Evolutionary conservation across 2,329 filamentous ascomycete species (phyloP).

Genomic region (Aspergillus ustus): DNA sequence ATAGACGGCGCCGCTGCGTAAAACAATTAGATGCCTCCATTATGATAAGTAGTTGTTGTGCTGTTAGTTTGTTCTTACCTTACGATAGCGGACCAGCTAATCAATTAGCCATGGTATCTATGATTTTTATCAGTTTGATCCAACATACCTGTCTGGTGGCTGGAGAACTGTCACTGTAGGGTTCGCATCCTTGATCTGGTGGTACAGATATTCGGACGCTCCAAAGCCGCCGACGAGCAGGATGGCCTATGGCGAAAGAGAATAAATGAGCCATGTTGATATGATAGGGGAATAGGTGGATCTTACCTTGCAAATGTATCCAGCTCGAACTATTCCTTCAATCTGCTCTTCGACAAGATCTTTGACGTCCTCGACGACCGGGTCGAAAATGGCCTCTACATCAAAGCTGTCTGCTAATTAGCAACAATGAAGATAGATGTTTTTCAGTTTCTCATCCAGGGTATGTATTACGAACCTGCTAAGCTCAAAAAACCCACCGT

Average conservation of each 20-base stretch:
- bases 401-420: conserved; percentile 22
- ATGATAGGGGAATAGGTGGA: background rate
- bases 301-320: conserved; percentile 16
- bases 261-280: background rate
- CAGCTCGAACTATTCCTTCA: conserved; percentile 1
- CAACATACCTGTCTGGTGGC: conserved; percentile 32
- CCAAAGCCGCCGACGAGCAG: conserved; percentile 48
- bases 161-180: conserved; percentile 39
- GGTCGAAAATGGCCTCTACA: conserved; percentile 34
- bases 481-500: conserved; percentile 25
- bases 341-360: conserved; percentile 31
- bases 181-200: conserved; percentile 30
- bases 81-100: conserved; percentile 34
- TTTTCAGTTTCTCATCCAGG: no score
- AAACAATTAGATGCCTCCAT: no score
- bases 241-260: conserved; percentile 28
- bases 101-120: background rate
- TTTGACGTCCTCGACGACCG: conserved; percentile 32
- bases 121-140: no score
- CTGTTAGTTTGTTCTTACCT: conserved; percentile 20
- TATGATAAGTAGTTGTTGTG: background rate
- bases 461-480: conserved; percentile 17
- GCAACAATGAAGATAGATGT: background rate
- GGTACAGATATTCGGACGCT: conserved; percentile 41
- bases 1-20: conserved; percentile 34